These are phyloP conservation scores for Fusarium robinianum DNA, from an alignment of 2,329 filamentous ascomycete genomes.

Conservation along the genomic window DNA sequence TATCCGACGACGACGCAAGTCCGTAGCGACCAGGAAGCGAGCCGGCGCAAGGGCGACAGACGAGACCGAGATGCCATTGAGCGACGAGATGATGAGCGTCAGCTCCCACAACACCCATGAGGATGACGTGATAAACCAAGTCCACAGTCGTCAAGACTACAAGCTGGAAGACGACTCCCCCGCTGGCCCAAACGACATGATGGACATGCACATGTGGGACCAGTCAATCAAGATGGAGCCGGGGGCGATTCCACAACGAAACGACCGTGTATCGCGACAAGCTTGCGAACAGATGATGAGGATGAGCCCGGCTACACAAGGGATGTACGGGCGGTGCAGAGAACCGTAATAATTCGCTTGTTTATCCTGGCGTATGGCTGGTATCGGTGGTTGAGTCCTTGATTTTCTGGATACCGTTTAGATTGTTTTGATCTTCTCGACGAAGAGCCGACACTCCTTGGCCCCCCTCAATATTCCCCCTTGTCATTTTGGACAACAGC, in stretches of 20 bases:
- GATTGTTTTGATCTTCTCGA: constrained; percentile 43
- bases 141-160: constrained; percentile 30
- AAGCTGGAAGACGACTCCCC: constrained; percentile 36
- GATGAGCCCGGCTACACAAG: constrained; percentile 27
- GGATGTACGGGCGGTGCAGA: constrained; percentile 31
- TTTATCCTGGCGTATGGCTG: constrained; percentile 15
- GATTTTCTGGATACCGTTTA: constrained; percentile 31
- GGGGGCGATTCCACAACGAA: constrained; percentile 23
- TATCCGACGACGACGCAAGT: constrained; percentile 48
- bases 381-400: constrained; percentile 2
- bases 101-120: constrained; percentile 43
- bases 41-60: constrained; percentile 25
- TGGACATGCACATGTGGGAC: constrained; percentile 40
- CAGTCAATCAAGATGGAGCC: constrained; percentile 40
- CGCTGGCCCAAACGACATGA: constrained; percentile 31
- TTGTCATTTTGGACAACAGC: constrained; percentile 15
- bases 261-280: constrained; percentile 26
- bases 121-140: constrained; percentile 45
- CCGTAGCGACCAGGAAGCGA: constrained; percentile 40
- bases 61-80: constrained; percentile 35
- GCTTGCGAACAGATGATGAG: constrained; percentile 24
- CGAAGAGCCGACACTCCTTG: constrained; percentile 38
- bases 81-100: constrained; percentile 48
- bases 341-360: constrained; percentile 17
- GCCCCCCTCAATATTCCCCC: constrained; percentile 6